A percentile compares a stretch with the other conserved stretches of the same genome.
These are phyloP conservation scores for Cordyceps javanica DNA, from an alignment of 2,329 filamentous ascomycete species.

Conservation along the genomic window DNA sequence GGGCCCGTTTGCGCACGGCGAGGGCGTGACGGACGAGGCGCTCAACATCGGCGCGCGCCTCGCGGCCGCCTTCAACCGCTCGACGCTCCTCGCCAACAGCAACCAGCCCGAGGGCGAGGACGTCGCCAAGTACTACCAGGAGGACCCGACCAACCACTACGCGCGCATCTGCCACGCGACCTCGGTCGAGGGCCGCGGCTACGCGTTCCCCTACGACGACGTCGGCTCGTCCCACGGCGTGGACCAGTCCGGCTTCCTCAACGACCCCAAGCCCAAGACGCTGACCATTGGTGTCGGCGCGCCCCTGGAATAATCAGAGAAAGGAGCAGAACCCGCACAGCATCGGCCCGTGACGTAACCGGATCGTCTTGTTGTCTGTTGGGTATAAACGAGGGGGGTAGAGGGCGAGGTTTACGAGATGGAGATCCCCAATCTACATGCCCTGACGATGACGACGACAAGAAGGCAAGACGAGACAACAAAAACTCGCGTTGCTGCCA, in stretches of 20 bases:
- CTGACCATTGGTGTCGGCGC: slow-evolving; percentile 53
- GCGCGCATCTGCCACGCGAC: slow-evolving; percentile 56
- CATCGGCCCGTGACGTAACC: no score
- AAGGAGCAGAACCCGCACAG: not conserved
- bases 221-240: slow-evolving; percentile 47
- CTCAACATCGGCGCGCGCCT: slow-evolving; percentile 67
- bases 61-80: slow-evolving; percentile 69
- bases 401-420: no score
- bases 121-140: slow-evolving; percentile 46
- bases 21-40: slow-evolving; percentile 37
- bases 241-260: slow-evolving; percentile 59
- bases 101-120: slow-evolving; percentile 47
- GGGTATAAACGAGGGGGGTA: no score
- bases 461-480: no score
- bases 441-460: no score
- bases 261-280: slow-evolving; percentile 47
- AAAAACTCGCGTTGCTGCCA: no score
- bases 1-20: slow-evolving; percentile 48
- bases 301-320: slow-evolving; percentile 15
- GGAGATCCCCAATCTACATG: no score
- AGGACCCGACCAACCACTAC: slow-evolving; percentile 59
- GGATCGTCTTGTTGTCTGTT: no score
- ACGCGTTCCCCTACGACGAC: slow-evolving; percentile 69
- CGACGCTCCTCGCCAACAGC: slow-evolving; percentile 53
- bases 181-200: slow-evolving; percentile 54